These are phyloP conservation scores for Acrodontium crateriforme DNA, from an alignment of 2,329 filamentous ascomycete genomes.

Conservation along the genomic window DNA sequence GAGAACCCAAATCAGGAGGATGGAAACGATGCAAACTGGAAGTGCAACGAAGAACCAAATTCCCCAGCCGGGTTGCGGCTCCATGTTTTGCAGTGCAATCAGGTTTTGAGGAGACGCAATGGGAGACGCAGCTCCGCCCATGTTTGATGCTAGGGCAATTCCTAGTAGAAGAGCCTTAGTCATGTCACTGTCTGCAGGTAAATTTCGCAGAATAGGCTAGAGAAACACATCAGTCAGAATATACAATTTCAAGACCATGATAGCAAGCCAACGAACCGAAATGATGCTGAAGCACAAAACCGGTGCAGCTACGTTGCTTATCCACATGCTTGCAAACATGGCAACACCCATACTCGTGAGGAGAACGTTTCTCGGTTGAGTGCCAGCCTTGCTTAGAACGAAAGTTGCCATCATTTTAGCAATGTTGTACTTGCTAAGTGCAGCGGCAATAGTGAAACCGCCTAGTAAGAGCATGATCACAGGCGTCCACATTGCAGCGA, in stretches of 20 bases:
- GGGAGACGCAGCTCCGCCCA: conserved; percentile 89
- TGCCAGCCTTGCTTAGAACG: conserved; percentile 90
- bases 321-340: conserved; percentile 96
- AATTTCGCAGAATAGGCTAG: conserved; percentile 81
- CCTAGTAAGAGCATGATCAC: conserved; percentile 97
- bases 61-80: conserved; percentile 79
- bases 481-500: conserved; percentile 95
- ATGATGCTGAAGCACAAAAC: conserved; percentile 97
- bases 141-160: conserved; percentile 87
- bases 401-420: conserved; percentile 95
- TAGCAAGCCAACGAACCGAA: conserved; percentile 43
- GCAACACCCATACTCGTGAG: conserved; percentile 98
- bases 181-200: conserved; percentile 81
- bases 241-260: neutral
- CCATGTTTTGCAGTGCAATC: conserved; percentile 91
- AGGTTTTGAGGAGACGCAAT: conserved; percentile 97
- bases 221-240: conserved; percentile 1
- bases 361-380: conserved; percentile 73
- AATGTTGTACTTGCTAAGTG: conserved; percentile 92
- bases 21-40: conserved; percentile 79
- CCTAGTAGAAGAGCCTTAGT: conserved; percentile 90
- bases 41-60: conserved; percentile 95
- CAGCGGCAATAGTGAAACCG: conserved; percentile 90
- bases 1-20: conserved; percentile 78
- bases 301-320: conserved; percentile 93